Evolutionary conservation across 129 eudicot species (phyloP).

Genomic region (Centrapalus pauciflorus): DNA sequence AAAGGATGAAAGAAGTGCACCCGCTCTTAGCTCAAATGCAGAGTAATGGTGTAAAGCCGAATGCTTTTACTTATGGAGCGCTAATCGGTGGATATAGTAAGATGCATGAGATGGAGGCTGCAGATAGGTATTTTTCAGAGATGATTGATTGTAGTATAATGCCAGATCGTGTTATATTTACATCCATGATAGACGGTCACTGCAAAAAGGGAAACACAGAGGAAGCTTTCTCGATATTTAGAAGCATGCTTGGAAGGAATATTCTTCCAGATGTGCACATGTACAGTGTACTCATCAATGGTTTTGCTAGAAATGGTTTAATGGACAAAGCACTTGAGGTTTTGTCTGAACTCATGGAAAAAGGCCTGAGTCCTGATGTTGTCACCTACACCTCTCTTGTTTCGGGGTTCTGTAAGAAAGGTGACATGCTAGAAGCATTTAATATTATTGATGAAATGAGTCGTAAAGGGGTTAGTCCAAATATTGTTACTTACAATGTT

Average conservation of each 20-base stretch:
- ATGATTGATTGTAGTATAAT: conserved; percentile 56
- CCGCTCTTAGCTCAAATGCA: conserved; percentile 47
- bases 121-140: conserved; percentile 53
- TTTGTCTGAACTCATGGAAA: conserved; percentile 44
- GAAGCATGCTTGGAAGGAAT: conserved; percentile 44
- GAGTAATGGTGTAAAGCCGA: conserved; percentile 53
- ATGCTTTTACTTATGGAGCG: conserved; percentile 72
- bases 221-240: conserved; percentile 51
- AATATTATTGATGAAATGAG: conserved; percentile 51
- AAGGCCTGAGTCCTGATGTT: conserved; percentile 62
- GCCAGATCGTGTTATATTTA: conserved; percentile 52
- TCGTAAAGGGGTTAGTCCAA: conserved; percentile 56
- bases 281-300: conserved; percentile 59
- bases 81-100: conserved; percentile 54
- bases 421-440: conserved; percentile 51
- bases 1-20: conserved; percentile 55
- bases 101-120: conserved; percentile 48
- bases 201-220: conserved; percentile 57
- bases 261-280: conserved; percentile 54
- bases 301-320: conserved; percentile 62
- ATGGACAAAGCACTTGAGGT: conserved; percentile 49
- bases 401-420: conserved; percentile 67
- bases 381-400: conserved; percentile 62
- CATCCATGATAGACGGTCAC: conserved; percentile 68
- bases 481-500: conserved; percentile 70